Base-by-base conservation (phyloP, 257 asterid genomes). In the Haberlea rhodopensis region DNA sequence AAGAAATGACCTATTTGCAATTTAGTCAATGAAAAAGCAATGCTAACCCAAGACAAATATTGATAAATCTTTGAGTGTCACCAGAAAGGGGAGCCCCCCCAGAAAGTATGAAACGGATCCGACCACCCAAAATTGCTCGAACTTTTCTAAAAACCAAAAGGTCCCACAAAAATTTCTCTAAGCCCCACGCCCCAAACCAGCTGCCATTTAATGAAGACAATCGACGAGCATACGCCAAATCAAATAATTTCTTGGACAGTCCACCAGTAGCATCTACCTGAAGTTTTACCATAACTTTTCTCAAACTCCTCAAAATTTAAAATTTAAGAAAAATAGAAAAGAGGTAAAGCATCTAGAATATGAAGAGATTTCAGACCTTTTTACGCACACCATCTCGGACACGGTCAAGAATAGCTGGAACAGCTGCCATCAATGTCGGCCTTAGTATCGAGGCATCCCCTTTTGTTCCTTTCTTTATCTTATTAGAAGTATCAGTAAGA, bases 141-240 rank as follows among this genome's bases (percentile, higher is more conserved):
- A 94, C 80, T 79, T 94, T 94, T 66, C 82, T 86, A 52, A 94
- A 94, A 73, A 94, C 96, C 62, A 94, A 74, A 73, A 90, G 54
- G 77, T 86, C 81, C 99, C 99, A 94, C 1, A 94, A 65, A 43
- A 80, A 65, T 78, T 79, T 87, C 84, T 94, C 99, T 68, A 94
- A 59, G 66, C 97, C 99, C 99, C 99, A 90, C 23, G 96, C 97
- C 25, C 99, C 97, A 73, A 87, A 80, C 99, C 99, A 90, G 82
- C 95, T 87, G 51, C 99, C 99, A 68, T 90, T 90, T 61, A 87
- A 76, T 32, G 97, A 87, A 73, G 95, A 78, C 66, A 86, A 61
- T 63, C 92, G 78, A 52, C 99, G 97, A 67, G 87, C 65, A 83
- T 82, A 90, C 67, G 95, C 99, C 82, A 90, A 81, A 69, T 90